Evolutionary conservation across 169 alveolate species (phyloP).

Genomic region (Plasmodium berghei): DNA sequence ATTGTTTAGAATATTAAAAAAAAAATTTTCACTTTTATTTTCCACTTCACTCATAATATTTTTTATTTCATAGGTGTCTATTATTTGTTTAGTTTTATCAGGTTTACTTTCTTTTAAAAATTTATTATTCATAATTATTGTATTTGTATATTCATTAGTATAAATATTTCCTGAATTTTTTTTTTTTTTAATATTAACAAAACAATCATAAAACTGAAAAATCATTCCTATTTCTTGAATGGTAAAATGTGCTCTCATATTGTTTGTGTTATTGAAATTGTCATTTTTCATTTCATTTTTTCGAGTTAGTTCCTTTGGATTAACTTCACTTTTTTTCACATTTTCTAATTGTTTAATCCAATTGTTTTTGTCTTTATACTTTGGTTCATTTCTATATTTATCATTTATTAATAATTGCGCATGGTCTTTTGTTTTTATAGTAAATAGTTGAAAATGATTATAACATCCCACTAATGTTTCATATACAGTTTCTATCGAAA

Average conservation of each 20-base stretch:
- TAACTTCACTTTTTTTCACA: neutral
- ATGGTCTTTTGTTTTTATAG: slow-evolving; percentile 1
- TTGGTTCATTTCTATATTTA: neutral
- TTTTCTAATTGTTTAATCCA: neutral
- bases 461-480: neutral
- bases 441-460: neutral
- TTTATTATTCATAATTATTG: too few relatives aligned
- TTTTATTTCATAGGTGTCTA: too few relatives aligned
- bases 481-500: slow-evolving; percentile 6
- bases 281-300: neutral
- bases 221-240: slow-evolving; percentile 71
- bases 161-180: neutral
- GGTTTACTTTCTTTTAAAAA: too few relatives aligned
- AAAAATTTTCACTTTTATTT: too few relatives aligned
- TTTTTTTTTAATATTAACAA: slow-evolving; percentile 3
- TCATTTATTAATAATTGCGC: neutral
- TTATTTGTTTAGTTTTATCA: too few relatives aligned
- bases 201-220: slow-evolving; percentile 44
- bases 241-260: slow-evolving; percentile 19
- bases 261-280: neutral
- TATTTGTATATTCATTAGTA: too few relatives aligned
- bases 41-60: too few relatives aligned
- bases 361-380: neutral
- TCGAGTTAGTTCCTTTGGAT: neutral
- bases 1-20: neutral